Percentiles rank a stretch among this genome's conserved stretches.
Evolutionary conservation across 2,329 filamentous ascomycete genomes (phyloP).

Genomic region (Fusarium ramigenum): DNA sequence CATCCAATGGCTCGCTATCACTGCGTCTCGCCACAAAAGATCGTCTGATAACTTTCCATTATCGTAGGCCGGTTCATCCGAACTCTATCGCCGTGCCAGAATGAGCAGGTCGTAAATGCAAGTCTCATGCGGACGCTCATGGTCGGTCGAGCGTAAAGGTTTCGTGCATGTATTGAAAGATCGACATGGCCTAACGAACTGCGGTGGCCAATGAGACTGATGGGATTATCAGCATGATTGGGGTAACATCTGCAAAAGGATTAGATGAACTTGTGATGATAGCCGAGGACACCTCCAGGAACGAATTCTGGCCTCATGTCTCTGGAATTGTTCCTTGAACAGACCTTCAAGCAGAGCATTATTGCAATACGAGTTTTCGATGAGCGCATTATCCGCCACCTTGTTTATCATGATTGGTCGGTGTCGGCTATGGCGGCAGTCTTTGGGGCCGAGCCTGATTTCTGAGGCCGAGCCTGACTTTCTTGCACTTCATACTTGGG

Average conservation of each 20-base stretch:
- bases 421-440: neutral
- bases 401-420: neutral
- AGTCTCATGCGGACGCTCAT: neutral
- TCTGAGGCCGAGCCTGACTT: neutral
- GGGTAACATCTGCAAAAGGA: neutral
- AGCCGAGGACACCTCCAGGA: accelerated
- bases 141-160: too few species aligned
- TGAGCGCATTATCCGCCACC: neutral
- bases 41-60: neutral
- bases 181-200: accelerated
- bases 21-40: neutral
- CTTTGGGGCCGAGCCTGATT: neutral
- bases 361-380: accelerated
- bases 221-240: accelerated
- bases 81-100: neutral
- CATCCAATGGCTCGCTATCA: neutral
- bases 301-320: accelerated
- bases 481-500: neutral
- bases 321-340: accelerated
- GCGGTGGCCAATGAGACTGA: neutral
- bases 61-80: neutral
- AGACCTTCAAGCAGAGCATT: neutral
- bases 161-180: neutral
- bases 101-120: neutral
- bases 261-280: neutral